These are phyloP conservation scores for Pouteria glomerata DNA, from an alignment of 148 eudicot species.

Conservation along the genomic window DNA sequence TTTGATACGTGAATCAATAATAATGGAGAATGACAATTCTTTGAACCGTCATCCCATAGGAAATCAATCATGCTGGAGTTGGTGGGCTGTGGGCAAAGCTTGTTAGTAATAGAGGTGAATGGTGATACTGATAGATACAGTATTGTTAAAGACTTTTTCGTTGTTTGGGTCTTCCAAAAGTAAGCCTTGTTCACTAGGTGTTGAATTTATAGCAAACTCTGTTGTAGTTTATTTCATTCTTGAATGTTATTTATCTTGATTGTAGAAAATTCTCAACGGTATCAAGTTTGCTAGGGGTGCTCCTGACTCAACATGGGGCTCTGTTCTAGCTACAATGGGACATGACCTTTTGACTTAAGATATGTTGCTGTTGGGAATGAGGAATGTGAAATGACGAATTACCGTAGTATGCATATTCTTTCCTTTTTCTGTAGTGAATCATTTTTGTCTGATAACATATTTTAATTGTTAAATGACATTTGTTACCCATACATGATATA, in stretches of 20 bases:
- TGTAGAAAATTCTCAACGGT: slow-evolving; percentile 70
- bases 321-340: slow-evolving; percentile 67
- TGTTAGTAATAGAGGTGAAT: no score
- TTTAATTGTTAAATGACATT: neutral
- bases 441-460: neutral
- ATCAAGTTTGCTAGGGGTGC: slow-evolving; percentile 80
- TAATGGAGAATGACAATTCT: neutral
- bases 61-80: no score
- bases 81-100: no score
- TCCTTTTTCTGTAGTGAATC: neutral
- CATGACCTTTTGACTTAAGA: slow-evolving; percentile 81
- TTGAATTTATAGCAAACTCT: neutral
- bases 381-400: slow-evolving; percentile 59
- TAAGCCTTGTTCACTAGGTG: no score
- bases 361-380: slow-evolving; percentile 89
- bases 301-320: slow-evolving; percentile 66
- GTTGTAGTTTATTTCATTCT: neutral
- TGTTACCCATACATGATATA: no score
- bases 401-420: slow-evolving; percentile 65
- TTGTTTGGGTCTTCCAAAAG: no score
- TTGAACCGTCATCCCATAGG: slow-evolving; percentile 41
- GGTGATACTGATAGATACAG: no score
- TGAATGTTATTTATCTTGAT: slow-evolving; percentile 10
- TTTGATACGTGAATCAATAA: neutral
- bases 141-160: no score